phyloP scores from a whole-genome alignment of 192 early-diverging fungal genomes.

The Mortierella antarctica region DNA sequence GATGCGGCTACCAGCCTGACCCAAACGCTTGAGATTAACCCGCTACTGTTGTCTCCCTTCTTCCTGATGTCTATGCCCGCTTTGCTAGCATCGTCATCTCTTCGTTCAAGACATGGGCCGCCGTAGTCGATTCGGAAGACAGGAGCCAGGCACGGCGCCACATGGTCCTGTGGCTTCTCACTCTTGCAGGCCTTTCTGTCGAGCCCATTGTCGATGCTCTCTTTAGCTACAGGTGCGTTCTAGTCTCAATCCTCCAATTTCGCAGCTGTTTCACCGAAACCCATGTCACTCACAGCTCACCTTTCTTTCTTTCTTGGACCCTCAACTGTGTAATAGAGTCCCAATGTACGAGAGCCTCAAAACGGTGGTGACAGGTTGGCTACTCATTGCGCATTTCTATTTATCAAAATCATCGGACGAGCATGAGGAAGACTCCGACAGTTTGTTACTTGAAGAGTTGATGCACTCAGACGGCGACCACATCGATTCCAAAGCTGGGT shows the following conservation, averaged over 20 bases:
- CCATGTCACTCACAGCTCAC: not conserved
- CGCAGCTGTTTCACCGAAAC: not conserved
- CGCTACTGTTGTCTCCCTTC: not conserved
- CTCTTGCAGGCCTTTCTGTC: constrained; percentile 27
- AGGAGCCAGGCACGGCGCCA: constrained; percentile 24
- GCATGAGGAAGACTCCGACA: not conserved
- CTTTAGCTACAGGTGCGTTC: constrained; percentile 11
- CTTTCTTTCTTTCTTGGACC: not conserved
- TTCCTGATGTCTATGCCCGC: not conserved
- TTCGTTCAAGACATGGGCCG: constrained; percentile 47
- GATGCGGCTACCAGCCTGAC: not conserved
- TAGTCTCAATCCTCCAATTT: not conserved
- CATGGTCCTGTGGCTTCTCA: constrained; percentile 43
- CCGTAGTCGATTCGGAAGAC: constrained; percentile 30
- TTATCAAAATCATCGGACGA: constrained; percentile 9
- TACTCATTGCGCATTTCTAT: constrained; percentile 31
- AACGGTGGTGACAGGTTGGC: constrained; percentile 35
- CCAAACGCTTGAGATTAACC: not conserved
- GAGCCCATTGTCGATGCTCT: constrained; percentile 39
- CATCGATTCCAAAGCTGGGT: too few species aligned
- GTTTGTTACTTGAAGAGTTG: too few species aligned
- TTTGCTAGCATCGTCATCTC: constrained; percentile 29
- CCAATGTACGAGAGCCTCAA: constrained; percentile 35
- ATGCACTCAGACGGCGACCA: too few species aligned
- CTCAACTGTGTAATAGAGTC: constrained; percentile 2